phyloP scores from a whole-genome alignment of 495 filamentous ascomycete species.

The Penicillium coprophilum region DNA sequence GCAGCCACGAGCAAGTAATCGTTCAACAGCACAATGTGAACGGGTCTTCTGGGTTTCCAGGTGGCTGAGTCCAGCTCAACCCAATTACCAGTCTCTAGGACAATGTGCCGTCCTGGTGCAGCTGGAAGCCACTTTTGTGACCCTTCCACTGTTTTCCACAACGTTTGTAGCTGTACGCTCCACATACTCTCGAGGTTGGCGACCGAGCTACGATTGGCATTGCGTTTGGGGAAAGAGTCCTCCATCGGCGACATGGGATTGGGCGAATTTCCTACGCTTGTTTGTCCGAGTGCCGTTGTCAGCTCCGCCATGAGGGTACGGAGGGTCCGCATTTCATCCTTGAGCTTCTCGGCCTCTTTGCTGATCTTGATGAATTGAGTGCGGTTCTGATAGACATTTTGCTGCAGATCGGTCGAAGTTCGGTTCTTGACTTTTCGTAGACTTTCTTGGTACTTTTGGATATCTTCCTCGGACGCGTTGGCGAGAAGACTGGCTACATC shows the following conservation, averaged over 20 bases:
- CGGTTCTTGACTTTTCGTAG: conserved; percentile 77
- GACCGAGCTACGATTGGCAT: conserved; percentile 59
- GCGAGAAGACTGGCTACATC: conserved; percentile 79
- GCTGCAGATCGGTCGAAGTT: conserved; percentile 85
- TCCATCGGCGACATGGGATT: conserved; percentile 49
- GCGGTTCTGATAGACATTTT: conserved; percentile 96
- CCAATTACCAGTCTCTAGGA: conserved; percentile 87
- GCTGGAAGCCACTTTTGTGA: conserved; percentile 96
- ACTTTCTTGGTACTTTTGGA: conserved; percentile 74
- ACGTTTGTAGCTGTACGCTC: conserved; percentile 73
- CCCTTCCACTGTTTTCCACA: conserved; percentile 95
- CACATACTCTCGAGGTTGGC: conserved; percentile 95
- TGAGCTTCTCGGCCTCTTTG: conserved; percentile 97
- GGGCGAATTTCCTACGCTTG: conserved; percentile 50
- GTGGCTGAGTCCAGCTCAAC: conserved; percentile 96
- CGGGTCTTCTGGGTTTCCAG: conserved; percentile 81
- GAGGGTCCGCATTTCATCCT: conserved; percentile 90
- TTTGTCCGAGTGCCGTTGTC: conserved; percentile 71
- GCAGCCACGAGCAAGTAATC: conserved; percentile 91
- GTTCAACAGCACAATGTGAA: conserved; percentile 89
- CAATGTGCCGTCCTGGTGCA: conserved; percentile 83
- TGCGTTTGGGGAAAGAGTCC: conserved; percentile 49
- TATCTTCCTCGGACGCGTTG: conserved; percentile 92
- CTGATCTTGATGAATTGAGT: conserved; percentile 99
- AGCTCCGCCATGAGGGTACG: conserved; percentile 87